These are phyloP conservation scores for Lactarius psammicola DNA, from an alignment of 768 basidiomycete genomes.

Conservation along the genomic window DNA sequence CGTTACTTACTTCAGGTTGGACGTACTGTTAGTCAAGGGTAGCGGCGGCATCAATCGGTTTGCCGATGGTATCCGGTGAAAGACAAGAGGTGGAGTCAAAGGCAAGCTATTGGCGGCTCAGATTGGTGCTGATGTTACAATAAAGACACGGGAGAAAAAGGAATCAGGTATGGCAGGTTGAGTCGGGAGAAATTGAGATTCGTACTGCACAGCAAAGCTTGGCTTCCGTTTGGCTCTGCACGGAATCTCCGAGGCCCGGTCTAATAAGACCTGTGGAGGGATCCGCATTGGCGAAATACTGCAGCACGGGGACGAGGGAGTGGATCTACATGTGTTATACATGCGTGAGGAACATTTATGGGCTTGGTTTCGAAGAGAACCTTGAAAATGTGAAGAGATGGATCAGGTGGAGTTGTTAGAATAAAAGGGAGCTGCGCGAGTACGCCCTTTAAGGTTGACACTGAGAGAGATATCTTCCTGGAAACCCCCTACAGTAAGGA, in stretches of 20 bases:
- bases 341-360: constrained; percentile 97
- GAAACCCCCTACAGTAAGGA: too few species aligned
- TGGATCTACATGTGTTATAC: constrained; percentile 95
- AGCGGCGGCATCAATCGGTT: too few species aligned
- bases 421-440: constrained; percentile 46
- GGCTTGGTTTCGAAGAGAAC: constrained; percentile 99
- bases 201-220: constrained; percentile 80
- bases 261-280: constrained; percentile 97
- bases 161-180: too few species aligned
- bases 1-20: too few species aligned
- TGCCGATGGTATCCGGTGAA: too few species aligned
- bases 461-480: constrained; percentile 62
- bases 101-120: too few species aligned
- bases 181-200: constrained; percentile 71
- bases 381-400: constrained; percentile 77
- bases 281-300: constrained; percentile 97
- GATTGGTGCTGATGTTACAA: too few species aligned
- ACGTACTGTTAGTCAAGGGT: too few species aligned
- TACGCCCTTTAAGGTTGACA: constrained; percentile 97
- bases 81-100: too few species aligned
- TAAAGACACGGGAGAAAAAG: too few species aligned
- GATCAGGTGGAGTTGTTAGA: background rate
- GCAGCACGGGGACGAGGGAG: constrained; percentile 97
- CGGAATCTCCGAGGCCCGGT: too few species aligned
- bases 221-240: constrained; percentile 95